phyloP scores from a whole-genome alignment of 2,329 filamentous ascomycete species.

The Teratosphaeria epicoccoides region DNA sequence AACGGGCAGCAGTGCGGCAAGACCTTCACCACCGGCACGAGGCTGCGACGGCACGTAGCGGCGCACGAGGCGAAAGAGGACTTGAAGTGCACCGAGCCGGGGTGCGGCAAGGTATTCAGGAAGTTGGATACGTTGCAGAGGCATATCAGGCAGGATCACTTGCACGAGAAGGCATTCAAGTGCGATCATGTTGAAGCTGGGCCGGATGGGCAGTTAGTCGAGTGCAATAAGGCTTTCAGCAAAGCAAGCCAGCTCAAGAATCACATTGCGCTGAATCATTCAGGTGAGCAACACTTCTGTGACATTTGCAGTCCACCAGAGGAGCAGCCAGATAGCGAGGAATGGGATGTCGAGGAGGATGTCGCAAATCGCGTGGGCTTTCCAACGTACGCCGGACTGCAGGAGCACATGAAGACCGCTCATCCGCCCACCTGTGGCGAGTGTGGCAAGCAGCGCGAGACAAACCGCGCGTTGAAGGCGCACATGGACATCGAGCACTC shows the following conservation, averaged over 20 bases:
- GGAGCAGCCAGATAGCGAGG: background rate
- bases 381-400: conserved; percentile 58
- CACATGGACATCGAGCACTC: conserved; percentile 68
- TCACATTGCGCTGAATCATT: conserved; percentile 62
- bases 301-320: conserved; percentile 49
- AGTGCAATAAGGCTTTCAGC: conserved; percentile 62
- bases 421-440: conserved; percentile 65
- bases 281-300: conserved; percentile 63
- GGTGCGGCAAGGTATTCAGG: conserved; percentile 73
- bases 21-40: conserved; percentile 68
- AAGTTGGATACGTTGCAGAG: conserved; percentile 79
- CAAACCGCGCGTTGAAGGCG: conserved; percentile 56
- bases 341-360: background rate
- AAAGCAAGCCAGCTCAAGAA: conserved; percentile 58
- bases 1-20: conserved; percentile 53
- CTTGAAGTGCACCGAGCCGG: conserved; percentile 35
- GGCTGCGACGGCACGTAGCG: conserved; percentile 65
- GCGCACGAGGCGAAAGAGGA: conserved; percentile 64
- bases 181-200: conserved; percentile 51
- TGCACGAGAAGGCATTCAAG: conserved; percentile 58
- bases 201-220: conserved; percentile 30
- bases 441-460: conserved; percentile 59
- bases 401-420: conserved; percentile 59
- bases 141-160: conserved; percentile 68
- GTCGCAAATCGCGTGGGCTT: conserved; percentile 41